These are phyloP conservation scores for Polygonum maritimum DNA, from an alignment of 148 eudicot genomes.

Conservation along the genomic window DNA sequence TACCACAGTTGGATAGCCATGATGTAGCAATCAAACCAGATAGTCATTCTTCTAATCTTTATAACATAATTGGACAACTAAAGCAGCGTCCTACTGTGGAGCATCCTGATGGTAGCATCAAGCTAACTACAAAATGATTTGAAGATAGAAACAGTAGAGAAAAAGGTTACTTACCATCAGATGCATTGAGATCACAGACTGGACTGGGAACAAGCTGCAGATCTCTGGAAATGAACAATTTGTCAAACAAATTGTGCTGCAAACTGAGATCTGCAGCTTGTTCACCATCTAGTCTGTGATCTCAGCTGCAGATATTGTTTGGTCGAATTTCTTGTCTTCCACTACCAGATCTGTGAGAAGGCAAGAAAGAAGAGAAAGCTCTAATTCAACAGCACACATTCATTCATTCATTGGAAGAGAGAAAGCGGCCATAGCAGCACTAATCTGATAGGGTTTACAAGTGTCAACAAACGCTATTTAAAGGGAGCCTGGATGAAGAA, in stretches of 20 bases:
- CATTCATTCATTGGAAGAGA: too few relatives aligned
- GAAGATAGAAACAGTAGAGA: background rate
- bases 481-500: too few relatives aligned
- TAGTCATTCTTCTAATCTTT: background rate
- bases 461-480: too few relatives aligned
- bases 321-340: too few relatives aligned
- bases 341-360: too few relatives aligned
- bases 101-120: background rate
- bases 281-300: too few relatives aligned
- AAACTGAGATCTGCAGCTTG: too few relatives aligned
- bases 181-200: constrained; percentile 82
- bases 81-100: background rate
- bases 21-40: background rate
- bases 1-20: background rate
- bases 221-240: constrained; percentile 36
- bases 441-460: too few relatives aligned
- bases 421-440: too few relatives aligned
- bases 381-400: too few relatives aligned
- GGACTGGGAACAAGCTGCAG: constrained; percentile 98
- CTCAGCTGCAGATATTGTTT: too few relatives aligned
- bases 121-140: background rate
- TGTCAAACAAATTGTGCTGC: background rate
- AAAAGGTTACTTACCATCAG: constrained; percentile 59
- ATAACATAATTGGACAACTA: background rate
- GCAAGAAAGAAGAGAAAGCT: too few relatives aligned